Evolutionary conservation across 1,284 basidiomycete species (phyloP).

Genomic region (Phlebopus sp.): DNA sequence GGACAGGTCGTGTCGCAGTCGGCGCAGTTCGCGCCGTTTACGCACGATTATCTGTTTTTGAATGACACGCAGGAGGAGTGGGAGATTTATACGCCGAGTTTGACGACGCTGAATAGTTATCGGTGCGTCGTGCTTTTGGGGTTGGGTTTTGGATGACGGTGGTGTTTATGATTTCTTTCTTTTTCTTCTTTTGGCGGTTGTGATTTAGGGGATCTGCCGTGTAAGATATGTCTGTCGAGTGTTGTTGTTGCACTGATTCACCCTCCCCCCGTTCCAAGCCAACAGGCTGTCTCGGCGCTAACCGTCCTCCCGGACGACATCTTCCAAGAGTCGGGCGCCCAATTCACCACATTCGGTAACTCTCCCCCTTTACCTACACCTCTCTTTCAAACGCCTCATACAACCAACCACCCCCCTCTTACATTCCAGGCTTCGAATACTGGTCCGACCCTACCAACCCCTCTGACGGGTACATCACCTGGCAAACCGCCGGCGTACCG

Average conservation of each 20-base stretch:
- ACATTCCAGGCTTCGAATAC: slow-evolving; percentile 61
- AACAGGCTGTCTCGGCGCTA: slow-evolving; percentile 57
- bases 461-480: slow-evolving; percentile 59
- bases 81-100: slow-evolving; percentile 44
- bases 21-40: slow-evolving; percentile 66
- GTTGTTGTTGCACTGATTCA: neutral
- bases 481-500: slow-evolving; percentile 56
- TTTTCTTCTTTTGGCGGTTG: no score
- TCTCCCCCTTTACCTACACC: neutral
- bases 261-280: no score
- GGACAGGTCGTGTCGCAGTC: slow-evolving; percentile 57
- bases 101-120: slow-evolving; percentile 61
- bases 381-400: no score
- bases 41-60: slow-evolving; percentile 49
- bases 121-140: slow-evolving; percentile 26
- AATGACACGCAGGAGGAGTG: slow-evolving; percentile 46
- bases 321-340: slow-evolving; percentile 52
- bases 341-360: slow-evolving; percentile 46
- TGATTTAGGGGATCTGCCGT: slow-evolving; percentile 35
- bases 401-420: no score
- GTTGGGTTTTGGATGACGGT: neutral
- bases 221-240: slow-evolving; percentile 13
- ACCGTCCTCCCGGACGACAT: slow-evolving; percentile 46
- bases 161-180: no score
- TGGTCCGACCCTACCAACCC: slow-evolving; percentile 55